Base-by-base conservation (phyloP, 2,329 filamentous ascomycete genomes). In the Aaosphaeria arxii region DNA sequence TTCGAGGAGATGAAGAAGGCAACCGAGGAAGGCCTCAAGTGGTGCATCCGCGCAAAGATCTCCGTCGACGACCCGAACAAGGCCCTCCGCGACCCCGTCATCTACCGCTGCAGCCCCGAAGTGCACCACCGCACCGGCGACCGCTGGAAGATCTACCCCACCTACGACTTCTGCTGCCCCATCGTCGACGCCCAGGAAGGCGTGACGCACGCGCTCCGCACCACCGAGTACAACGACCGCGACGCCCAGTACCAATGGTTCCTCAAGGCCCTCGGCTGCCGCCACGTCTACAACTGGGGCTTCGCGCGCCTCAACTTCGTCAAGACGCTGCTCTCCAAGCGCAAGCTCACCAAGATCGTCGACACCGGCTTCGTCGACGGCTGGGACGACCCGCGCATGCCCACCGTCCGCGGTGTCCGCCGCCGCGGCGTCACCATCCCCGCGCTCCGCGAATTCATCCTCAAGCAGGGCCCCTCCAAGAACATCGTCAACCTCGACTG, bases 1-100 rank as follows among this genome's bases (percentile, higher is more conserved):
- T 95, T 96, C 58, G 87, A 91, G 64, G 88, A 94, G 77, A 99
- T 99, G 94, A 95, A 91, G 78, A 80, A 82, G 48, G 91, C 87
- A 40, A 87, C 84, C 3, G 82, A 87, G 43, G 85, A 91, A 70
- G 94, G 94, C 50, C 74, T 84, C 43, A 84, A 81, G 65, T 91
- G 92, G 84, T 96, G 90, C 74, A 95, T 99, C 57, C 88, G 94
- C 51, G 94, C 94, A 49, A 96, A 95, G 79, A 89, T 97, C 60
- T 92, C 89, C 1, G 83, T 88, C 59, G 89, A 95, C 71, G 88
- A 94, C 74, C 88, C 88, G 56, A 97, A 99, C 78, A 95, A 95
- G 74, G 90, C 94, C 45, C 86, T 97, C 82, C 83, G 94, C 56
- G 94, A 99, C 71, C 94, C 94, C 9, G 91, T 97, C 71, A 95